A percentile compares a stretch with the other conserved stretches of the same genome.
Conservation (phyloP, 2,329 filamentous ascomycete genomes). For the Zymoseptoria crescenta region DNA sequence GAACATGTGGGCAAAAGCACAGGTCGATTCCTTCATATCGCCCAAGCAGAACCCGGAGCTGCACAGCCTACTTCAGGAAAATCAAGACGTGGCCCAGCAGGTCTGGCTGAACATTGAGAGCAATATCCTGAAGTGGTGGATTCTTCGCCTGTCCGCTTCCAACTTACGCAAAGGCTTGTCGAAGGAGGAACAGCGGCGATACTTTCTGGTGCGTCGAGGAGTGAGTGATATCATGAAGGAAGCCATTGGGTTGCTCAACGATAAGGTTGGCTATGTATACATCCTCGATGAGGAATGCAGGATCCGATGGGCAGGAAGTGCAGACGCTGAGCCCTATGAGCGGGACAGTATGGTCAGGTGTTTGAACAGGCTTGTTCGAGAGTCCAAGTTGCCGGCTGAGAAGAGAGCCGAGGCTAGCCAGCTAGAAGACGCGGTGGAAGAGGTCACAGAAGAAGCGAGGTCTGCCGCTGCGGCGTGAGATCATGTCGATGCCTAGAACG, state of each 20-base stretch:
- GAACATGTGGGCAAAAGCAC: conserved; percentile 75
- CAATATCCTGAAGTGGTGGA: conserved; percentile 56
- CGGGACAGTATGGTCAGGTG: conserved; percentile 58
- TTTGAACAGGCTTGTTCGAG: conserved; percentile 54
- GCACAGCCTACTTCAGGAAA: conserved; percentile 50
- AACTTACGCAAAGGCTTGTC: conserved; percentile 42
- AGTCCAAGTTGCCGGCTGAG: conserved; percentile 31
- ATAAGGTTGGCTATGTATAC: conserved; percentile 89
- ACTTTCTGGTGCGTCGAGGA: conserved; percentile 53
- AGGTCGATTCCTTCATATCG: conserved; percentile 65
- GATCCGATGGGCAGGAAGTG: conserved; percentile 91
- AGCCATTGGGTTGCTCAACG: conserved; percentile 66
- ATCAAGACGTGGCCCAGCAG: conserved; percentile 55
- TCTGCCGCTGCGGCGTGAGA: neutral
- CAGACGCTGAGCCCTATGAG: conserved; percentile 57
- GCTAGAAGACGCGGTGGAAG: conserved; percentile 11
- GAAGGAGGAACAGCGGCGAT: conserved; percentile 46
- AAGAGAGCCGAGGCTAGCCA: conserved; percentile 9
- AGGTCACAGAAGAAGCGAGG: conserved; percentile 7
- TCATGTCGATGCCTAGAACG: no score
- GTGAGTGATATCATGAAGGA: conserved; percentile 50
- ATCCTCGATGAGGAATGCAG: conserved; percentile 78
- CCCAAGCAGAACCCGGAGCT: conserved; percentile 61
- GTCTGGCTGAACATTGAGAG: conserved; percentile 87
- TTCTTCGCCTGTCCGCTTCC: conserved; percentile 47